These are phyloP conservation scores for Soucietia sequanensis DNA, from an alignment of 805 yeast genomes.

Conservation along the genomic window DNA sequence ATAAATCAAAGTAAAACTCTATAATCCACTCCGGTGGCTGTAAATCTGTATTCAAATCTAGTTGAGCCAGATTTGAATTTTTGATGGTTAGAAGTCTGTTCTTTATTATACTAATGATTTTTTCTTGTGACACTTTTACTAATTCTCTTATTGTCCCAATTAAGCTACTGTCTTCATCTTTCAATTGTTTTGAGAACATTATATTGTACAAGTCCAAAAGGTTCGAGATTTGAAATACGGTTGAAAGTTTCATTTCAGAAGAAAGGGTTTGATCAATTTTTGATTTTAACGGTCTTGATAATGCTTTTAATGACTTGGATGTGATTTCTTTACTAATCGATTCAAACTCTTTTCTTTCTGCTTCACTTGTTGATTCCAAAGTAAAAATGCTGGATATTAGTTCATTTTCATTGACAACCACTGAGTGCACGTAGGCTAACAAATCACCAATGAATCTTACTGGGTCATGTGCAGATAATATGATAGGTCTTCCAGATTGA, in stretches of 20 bases:
- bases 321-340: slow-evolving; percentile 34
- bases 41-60: slow-evolving; percentile 51
- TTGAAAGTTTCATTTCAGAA: slow-evolving; percentile 57
- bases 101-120: slow-evolving; percentile 22
- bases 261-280: slow-evolving; percentile 68
- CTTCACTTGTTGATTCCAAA: slow-evolving; percentile 14
- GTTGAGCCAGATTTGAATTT: slow-evolving; percentile 37
- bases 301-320: slow-evolving; percentile 48
- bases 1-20: slow-evolving; percentile 60
- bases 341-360: slow-evolving; percentile 28
- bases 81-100: slow-evolving; percentile 31
- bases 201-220: slow-evolving; percentile 65
- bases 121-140: slow-evolving; percentile 24
- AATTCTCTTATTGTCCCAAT: slow-evolving; percentile 22
- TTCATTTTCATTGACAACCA: slow-evolving; percentile 86
- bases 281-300: slow-evolving; percentile 60
- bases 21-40: slow-evolving; percentile 84
- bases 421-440: slow-evolving; percentile 81
- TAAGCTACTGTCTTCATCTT: slow-evolving; percentile 14
- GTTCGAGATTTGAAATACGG: slow-evolving; percentile 57
- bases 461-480: slow-evolving; percentile 74
- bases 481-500: slow-evolving; percentile 52
- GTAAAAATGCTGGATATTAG: slow-evolving; percentile 60
- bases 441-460: slow-evolving; percentile 81
- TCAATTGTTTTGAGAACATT: slow-evolving; percentile 57